Base-by-base conservation (phyloP, 768 basidiomycete species). In the Gloeopeniophorella convolvens region DNA sequence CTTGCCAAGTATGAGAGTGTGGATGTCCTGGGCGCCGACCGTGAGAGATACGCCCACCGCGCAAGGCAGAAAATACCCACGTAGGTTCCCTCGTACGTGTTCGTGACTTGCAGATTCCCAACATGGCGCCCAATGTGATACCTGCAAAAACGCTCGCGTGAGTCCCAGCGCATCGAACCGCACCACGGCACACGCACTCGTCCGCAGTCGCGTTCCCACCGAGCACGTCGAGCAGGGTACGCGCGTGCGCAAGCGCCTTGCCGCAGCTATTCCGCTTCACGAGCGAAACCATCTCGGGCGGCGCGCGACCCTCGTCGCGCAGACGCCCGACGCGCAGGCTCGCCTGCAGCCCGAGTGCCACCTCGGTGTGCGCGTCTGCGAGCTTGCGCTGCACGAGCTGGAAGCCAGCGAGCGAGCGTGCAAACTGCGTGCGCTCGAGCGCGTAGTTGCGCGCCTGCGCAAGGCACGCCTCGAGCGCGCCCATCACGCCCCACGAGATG, bases 381-480 rank as follows among this genome's bases (percentile, higher is more conserved):
- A 98, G 76, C 68, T 98, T 98, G 79, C 95, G 95, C 66, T 97
- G 94, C 15, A 97, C 76, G n/a, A 98, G 82, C 67, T 98, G 95
- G 80, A 95, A 98, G 5, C 87, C 86, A 2, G 90, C 94, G 3
- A 97, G 73, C 0, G 93, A 92, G 31, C 85, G 81, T 20, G 80
- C 74, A 71, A 98, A 98, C 67, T 98, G 95, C 40, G 83, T 78
- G 13, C 94, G 78, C 63, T 96, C 89, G 28, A 96, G 77, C 9
- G 91, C 87, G 63, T 98, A 97, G 10, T 75, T 74, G 18, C 88
- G 79, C 1, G 93, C 79, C 33, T 79, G 79, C 28, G 74, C 64
- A 34, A 97, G 75, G 62, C 91, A 96, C 59, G 96, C 90, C 65
- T 98, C 94, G 23, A 98, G 77, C 2, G 94, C 86, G 24, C 95